Evolutionary conservation across 2,329 filamentous ascomycete genomes (phyloP).

Genomic region (Raffaelea deltoideospora): DNA sequence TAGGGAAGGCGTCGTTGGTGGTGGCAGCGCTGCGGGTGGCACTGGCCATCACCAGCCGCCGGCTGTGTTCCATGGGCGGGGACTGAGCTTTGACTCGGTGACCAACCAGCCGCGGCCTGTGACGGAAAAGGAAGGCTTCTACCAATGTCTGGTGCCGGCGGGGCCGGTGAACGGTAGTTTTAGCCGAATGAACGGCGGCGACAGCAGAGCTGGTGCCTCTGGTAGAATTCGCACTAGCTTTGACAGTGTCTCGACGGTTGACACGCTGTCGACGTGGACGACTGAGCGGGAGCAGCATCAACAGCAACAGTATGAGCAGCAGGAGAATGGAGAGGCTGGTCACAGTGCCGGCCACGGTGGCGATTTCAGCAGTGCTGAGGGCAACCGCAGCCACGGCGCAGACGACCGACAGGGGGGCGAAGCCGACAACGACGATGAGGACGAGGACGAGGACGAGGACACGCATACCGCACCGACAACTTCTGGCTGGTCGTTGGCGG

Average conservation of each 20-base stretch:
- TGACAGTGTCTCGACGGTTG: slow-evolving; percentile 27
- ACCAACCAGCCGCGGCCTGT: slow-evolving; percentile 40
- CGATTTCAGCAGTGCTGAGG: slow-evolving; percentile 27
- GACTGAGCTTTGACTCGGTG: slow-evolving; percentile 31
- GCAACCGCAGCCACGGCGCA: slow-evolving; percentile 19
- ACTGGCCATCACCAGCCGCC: slow-evolving; percentile 11
- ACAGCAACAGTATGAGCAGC: slow-evolving; percentile 22
- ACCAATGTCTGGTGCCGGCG: slow-evolving; percentile 34
- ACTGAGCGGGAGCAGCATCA: slow-evolving; percentile 29
- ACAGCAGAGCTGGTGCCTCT: neutral
- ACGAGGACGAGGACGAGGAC: slow-evolving; percentile 17
- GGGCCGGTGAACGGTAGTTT: slow-evolving; percentile 12
- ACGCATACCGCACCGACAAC: slow-evolving; percentile 27
- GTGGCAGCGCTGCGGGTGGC: too few relatives aligned
- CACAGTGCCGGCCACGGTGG: neutral
- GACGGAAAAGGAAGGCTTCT: slow-evolving; percentile 38
- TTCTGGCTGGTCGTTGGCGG: slow-evolving; percentile 32
- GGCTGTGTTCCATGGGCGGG: slow-evolving; percentile 15
- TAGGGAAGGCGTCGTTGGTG: neutral
- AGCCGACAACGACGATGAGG: slow-evolving; percentile 17
- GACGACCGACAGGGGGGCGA: slow-evolving; percentile 17
- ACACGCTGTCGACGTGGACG: slow-evolving; percentile 30
- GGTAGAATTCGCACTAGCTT: slow-evolving; percentile 23
- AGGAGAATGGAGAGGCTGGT: slow-evolving; percentile 11
- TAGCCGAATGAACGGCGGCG: neutral